phyloP scores from a whole-genome alignment of 2,329 filamentous ascomycete genomes.

The Clonostachys rhizophaga region DNA sequence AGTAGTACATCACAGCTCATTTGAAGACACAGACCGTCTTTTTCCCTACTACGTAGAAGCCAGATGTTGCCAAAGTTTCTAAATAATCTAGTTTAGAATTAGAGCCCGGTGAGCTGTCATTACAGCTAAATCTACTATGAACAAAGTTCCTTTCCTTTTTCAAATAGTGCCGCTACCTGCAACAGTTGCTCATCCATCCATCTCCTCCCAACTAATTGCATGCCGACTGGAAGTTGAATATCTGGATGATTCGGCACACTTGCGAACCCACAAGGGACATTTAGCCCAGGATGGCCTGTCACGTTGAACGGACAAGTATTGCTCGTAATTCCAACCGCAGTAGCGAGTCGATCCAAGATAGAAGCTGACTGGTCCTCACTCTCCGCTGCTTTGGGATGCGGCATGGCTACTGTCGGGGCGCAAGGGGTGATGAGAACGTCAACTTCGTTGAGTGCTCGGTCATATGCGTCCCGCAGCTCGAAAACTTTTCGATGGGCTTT shows the following conservation, averaged over 20 bases:
- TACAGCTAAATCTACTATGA: neutral
- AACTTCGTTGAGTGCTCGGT: constrained; percentile 32
- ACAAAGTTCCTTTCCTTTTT: constrained; percentile 7
- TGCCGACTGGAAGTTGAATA: constrained; percentile 15
- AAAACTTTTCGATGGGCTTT: constrained; percentile 42
- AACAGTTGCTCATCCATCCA: constrained; percentile 16
- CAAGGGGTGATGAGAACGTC: constrained; percentile 46
- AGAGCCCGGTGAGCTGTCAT: too few species aligned
- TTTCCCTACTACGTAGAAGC: too few species aligned
- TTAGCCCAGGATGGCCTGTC: constrained; percentile 42
- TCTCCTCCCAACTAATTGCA: constrained; percentile 19
- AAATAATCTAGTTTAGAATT: neutral
- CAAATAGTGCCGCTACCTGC: constrained; percentile 14
- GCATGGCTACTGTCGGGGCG: constrained; percentile 36
- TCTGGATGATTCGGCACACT: constrained; percentile 5
- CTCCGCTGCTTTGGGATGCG: constrained; percentile 14
- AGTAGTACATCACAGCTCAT: neutral
- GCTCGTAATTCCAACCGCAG: constrained; percentile 36
- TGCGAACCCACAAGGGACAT: constrained; percentile 29
- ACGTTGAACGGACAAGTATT: constrained; percentile 44
- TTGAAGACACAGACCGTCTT: too few species aligned
- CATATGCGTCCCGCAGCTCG: constrained; percentile 39
- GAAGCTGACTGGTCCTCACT: constrained; percentile 12
- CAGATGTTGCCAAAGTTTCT: neutral
- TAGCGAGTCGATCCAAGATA: constrained; percentile 30